Base-by-base conservation (phyloP, 2,329 filamentous ascomycete genomes). In the Pseudovirgaria hyperparasitica region DNA sequence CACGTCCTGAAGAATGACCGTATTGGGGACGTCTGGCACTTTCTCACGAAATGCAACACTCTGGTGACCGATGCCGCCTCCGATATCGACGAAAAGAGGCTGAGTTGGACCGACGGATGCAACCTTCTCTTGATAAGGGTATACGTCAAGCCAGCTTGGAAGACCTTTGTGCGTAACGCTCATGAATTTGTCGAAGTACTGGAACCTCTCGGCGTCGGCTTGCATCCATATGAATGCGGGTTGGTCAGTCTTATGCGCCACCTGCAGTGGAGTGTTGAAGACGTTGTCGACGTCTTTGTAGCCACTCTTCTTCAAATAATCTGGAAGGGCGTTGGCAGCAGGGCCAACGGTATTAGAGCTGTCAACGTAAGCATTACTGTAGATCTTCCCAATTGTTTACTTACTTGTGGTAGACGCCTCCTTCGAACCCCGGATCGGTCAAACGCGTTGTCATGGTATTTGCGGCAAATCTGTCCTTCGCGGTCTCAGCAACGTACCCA, bases 201-300 rank as follows among this genome's bases (percentile, higher is more conserved):
- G 41, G 42, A 50, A 42, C 19, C 46, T 40, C 21, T 38, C 37
- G 0, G 42, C 40, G 15, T 40, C 25, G 21, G 35, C 28, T 19
- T 41, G 36, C 32, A 50, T 32, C 41, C 40, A 52, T 11, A 48
- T 42, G 22, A 50, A 50, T 2, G 43, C 39, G 7, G 35, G 17
- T 2, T 47, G 34, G 4, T 43, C 27, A 1, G 48, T 50, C 2
- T 38, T 34, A 6, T 48, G 21, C 3, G 43, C 43, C 12, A 27
- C 14, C 3, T 52, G 43, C 18, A 50, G 48, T 1, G 45, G 41
- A 6, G 45, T 23, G 23, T 50, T 38, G n/a, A 31, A 39, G 23
- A 37, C 38, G 6, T 38, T 26, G 3, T 28, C 41, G 15, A 49
- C 41, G 17, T 42, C 29, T 15, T 42, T 33, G 28, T 50, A 48